These are phyloP conservation scores for Pseudocercospora crystallina DNA, from an alignment of 2,329 filamentous ascomycete species.

Conservation along the genomic window DNA sequence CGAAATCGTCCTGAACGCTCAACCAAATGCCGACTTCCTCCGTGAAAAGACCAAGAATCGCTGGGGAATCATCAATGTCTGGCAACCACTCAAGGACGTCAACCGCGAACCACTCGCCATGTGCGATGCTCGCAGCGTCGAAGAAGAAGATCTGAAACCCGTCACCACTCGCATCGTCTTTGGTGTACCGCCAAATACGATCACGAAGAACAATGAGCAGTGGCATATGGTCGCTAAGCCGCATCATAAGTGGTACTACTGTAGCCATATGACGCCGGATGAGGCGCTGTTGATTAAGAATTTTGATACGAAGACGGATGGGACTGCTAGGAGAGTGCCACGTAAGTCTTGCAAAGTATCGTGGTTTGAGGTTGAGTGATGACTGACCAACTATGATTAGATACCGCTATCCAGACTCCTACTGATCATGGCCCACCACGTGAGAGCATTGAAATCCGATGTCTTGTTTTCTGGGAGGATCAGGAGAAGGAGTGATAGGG, in stretches of 20 bases:
- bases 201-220: not conserved
- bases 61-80: constrained; percentile 20
- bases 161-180: not conserved
- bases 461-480: constrained; percentile 18
- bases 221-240: constrained; percentile 9
- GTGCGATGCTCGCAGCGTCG: constrained; percentile 11
- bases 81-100: constrained; percentile 18
- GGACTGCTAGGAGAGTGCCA: constrained; percentile 12
- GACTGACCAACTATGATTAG: not conserved
- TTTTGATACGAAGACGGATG: constrained; percentile 18
- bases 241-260: constrained; percentile 19
- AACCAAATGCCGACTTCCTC: not conserved
- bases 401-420: constrained; percentile 11
- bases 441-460: constrained; percentile 21
- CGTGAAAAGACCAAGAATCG: not conserved
- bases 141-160: constrained; percentile 7
- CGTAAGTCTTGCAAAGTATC: constrained; percentile 46
- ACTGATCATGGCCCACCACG: constrained; percentile 14
- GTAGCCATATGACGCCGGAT: constrained; percentile 15
- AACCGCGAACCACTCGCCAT: constrained; percentile 17
- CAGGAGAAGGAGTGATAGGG: not conserved
- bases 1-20: not conserved
- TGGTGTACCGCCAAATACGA: not conserved
- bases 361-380: not conserved
- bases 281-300: constrained; percentile 21